Evolutionary conservation across 1,284 basidiomycete genomes (phyloP), one percentile per base, ranked within the genome.

Genomic region (Taiwanofungus camphoratus): DNA sequence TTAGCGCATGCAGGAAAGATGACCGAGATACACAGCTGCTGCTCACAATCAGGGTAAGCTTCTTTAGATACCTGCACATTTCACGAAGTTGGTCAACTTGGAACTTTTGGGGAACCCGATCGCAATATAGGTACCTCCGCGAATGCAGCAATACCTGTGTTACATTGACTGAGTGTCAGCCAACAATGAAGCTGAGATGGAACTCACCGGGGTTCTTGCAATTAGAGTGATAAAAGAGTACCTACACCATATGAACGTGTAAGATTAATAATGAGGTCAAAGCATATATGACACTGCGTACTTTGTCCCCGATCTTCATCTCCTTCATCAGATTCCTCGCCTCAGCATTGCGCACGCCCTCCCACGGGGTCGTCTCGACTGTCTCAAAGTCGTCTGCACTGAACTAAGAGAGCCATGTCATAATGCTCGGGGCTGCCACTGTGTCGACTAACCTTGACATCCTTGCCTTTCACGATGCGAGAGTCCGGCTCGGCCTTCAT

Each of bases 401-500:
- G 61, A 95, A 95, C 91, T 93, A 56, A n/a, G 40, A 47, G 44
- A 12, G 13, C 31, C 39, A 43, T 33, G 41, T 42, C 40, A 45
- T 42, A 40, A 39, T 44, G 42, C 27, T 36, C 41, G 46, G 41
- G 38, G 44, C 39, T 11, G 23, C 38, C 44, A 39, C 39, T 23
- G 34, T 19, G 26, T 26, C 23, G 41, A 46, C 48, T 27, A 33
- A 86, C 91, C 74, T 91, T 92, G 53, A 93, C 88, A 56, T 93
- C 90, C 59, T 87, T 91, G 27, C 90, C 91, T 58, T 92, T 94
- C 27, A 90, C 88, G 35, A 94, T 65, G 43, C 91, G 79, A 24
- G 87, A 82, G 54, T 93, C 85, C 18, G 92, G 92, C 65, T 94
- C 92, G 5, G 92, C 92, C 64, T 95, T 95, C 72, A 94, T 81